Evolutionary conservation across 2,329 filamentous ascomycete species (phyloP).

Genomic region (Neopestalotiopsis sp.): DNA sequence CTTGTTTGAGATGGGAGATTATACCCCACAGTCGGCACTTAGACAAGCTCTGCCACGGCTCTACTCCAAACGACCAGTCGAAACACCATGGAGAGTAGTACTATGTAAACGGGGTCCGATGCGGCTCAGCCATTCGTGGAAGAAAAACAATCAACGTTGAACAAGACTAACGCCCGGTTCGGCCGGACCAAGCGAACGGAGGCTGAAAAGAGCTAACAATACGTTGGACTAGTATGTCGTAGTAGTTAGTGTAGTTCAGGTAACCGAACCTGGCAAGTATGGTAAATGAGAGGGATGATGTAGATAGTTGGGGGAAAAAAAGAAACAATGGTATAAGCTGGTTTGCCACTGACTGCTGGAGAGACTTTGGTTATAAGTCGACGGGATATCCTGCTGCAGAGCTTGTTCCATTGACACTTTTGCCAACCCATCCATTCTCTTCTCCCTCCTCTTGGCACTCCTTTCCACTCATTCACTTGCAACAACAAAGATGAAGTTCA

Average conservation of each 20-base stretch:
- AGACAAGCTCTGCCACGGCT: conserved; percentile 2
- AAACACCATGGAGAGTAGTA: not conserved
- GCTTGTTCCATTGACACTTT: not conserved
- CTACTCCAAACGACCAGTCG: conserved; percentile 18
- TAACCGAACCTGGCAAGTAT: too few species aligned
- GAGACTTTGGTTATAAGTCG: not conserved
- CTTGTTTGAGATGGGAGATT: conserved; percentile 14
- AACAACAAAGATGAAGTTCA: conserved; percentile 17
- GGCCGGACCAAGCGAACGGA: conserved; percentile 2
- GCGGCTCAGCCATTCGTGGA: conserved; percentile 18
- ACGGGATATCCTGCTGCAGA: not conserved
- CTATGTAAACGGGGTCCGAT: not conserved
- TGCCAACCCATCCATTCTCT: conserved; percentile 1
- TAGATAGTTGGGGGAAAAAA: too few species aligned
- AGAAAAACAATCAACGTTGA: not conserved
- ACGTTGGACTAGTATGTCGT: not conserved
- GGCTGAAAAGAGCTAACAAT: not conserved
- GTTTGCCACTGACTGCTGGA: not conserved
- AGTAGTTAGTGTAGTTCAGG: not conserved
- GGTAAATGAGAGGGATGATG: too few species aligned
- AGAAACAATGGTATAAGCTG: not conserved
- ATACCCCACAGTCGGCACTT: conserved; percentile 16
- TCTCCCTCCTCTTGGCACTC: not conserved
- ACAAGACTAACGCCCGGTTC: not conserved
- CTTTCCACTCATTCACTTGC: not conserved